phyloP scores from a whole-genome alignment of 2,329 filamentous ascomycete species.

The Dichotomopilus funicola region DNA sequence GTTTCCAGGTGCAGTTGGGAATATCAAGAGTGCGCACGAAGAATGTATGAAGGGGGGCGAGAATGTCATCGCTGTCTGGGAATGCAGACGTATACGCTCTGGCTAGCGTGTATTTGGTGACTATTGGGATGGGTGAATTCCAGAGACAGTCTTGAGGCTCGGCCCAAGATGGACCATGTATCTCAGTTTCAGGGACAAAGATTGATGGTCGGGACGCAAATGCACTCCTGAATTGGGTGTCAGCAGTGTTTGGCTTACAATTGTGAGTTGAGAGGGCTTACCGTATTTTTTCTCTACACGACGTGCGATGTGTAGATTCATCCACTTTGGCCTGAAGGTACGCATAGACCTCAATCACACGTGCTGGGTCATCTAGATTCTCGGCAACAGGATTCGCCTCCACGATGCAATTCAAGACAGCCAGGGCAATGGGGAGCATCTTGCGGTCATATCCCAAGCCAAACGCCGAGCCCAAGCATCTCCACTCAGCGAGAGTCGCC shows the following conservation, averaged over 20 bases:
- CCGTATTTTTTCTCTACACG: conserved; percentile 4
- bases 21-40: conserved; percentile 5
- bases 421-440: conserved; percentile 2
- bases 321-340: conserved; percentile 3
- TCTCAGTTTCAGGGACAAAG: conserved; percentile 4
- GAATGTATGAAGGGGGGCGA: neutral
- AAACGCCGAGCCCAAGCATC: neutral
- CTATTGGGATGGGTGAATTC: conserved; percentile 2
- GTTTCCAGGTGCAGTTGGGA: conserved; percentile 3
- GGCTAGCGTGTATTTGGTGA: conserved; percentile 5
- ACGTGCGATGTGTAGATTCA: conserved; percentile 1
- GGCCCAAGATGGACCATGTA: conserved; percentile 2
- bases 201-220: conserved; percentile 5
- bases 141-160: conserved; percentile 3
- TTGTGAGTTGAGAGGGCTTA: conserved; percentile 1
- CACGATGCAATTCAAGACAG: conserved; percentile 5
- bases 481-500: conserved; percentile 2
- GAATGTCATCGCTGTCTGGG: neutral
- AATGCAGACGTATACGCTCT: conserved; percentile 4
- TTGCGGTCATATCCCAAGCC: conserved; percentile 6
- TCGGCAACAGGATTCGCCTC: conserved; percentile 3
- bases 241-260: conserved; percentile 1
- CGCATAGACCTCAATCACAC: conserved; percentile 2
- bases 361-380: neutral
- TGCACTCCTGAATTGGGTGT: conserved; percentile 2